Evolutionary conservation across 257 asterid species (phyloP).

Genomic region (Lycium ferocissimum): DNA sequence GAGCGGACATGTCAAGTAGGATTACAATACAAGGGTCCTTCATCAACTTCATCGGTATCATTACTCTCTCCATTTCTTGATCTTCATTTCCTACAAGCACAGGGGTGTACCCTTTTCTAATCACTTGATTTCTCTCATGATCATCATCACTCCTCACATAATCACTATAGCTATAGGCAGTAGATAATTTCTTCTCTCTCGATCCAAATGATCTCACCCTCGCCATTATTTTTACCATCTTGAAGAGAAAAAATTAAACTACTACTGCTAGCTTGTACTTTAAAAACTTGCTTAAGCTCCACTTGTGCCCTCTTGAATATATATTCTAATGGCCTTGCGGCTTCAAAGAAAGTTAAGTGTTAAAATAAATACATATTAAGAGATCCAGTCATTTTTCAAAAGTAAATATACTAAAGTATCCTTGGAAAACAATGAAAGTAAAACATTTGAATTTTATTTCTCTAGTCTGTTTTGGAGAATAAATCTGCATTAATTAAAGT

Average conservation of each 20-base stretch:
- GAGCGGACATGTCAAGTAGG: conserved; percentile 22
- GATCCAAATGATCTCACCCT: conserved; percentile 21
- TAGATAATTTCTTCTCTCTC: background rate
- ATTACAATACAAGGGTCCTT: conserved; percentile 26
- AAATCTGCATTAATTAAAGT: too few species aligned
- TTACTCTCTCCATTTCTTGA: conserved; percentile 24
- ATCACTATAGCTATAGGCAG: background rate
- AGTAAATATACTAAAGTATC: too few species aligned
- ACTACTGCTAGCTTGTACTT: background rate
- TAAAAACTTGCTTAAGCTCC: background rate
- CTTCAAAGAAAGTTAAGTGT: background rate
- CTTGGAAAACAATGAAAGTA: too few species aligned
- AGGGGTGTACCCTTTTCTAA: conserved; percentile 30
- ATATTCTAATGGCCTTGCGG: background rate
- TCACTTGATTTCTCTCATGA: background rate
- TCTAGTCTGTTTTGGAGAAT: too few species aligned
- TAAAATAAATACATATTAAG: background rate
- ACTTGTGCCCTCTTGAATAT: conserved; percentile 4
- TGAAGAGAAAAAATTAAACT: background rate
- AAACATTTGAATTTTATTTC: too few species aligned
- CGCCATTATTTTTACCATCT: conserved; percentile 7
- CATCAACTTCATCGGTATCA: conserved; percentile 26
- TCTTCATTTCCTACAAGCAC: conserved; percentile 23
- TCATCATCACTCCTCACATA: background rate
- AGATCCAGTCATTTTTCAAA: too few species aligned